Percentiles rank a stretch among this genome's conserved stretches.
These are phyloP conservation scores for Globisporangium iwayamae DNA, from an alignment of 352 stramenopile species.

Conservation along the genomic window DNA sequence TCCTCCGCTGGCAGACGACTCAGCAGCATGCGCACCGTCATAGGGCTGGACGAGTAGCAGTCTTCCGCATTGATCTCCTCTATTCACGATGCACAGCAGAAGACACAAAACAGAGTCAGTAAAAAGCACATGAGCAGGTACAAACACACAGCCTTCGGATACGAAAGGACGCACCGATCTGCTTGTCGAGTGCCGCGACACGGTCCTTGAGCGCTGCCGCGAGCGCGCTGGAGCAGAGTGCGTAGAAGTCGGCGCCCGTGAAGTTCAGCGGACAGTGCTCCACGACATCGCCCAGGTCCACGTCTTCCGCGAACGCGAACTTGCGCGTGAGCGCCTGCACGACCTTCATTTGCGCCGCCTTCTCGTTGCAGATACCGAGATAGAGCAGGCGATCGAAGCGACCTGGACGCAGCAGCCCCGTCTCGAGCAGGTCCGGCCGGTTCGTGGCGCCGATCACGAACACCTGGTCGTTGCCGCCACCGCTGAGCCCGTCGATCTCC, in stretches of 20 bases:
- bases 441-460: constrained; percentile 98
- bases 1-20: constrained; percentile 60
- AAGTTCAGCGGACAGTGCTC: constrained; percentile 66
- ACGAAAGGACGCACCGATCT: constrained; percentile 42
- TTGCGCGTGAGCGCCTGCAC: constrained; percentile 81
- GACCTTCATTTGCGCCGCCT: constrained; percentile 73
- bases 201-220: constrained; percentile 76
- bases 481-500: constrained; percentile 91
- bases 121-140: neutral
- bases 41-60: constrained; percentile 73
- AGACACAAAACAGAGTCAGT: neutral
- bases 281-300: constrained; percentile 61
- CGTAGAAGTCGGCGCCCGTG: constrained; percentile 84
- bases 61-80: constrained; percentile 70
- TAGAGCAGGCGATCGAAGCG: constrained; percentile 85
- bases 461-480: constrained; percentile 69
- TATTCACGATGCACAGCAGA: constrained; percentile 14
- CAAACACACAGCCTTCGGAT: constrained; percentile 2
- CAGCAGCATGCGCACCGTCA: constrained; percentile 66
- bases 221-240: constrained; percentile 72
- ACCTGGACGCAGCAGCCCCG: constrained; percentile 90
- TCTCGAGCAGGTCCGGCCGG: constrained; percentile 95
- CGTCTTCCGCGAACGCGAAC: constrained; percentile 57
- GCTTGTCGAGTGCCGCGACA: constrained; percentile 53
- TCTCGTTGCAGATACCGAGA: constrained; percentile 76